Conservation (phyloP, 2,329 filamentous ascomycete species). For the Aureobasidium sp. region DNA sequence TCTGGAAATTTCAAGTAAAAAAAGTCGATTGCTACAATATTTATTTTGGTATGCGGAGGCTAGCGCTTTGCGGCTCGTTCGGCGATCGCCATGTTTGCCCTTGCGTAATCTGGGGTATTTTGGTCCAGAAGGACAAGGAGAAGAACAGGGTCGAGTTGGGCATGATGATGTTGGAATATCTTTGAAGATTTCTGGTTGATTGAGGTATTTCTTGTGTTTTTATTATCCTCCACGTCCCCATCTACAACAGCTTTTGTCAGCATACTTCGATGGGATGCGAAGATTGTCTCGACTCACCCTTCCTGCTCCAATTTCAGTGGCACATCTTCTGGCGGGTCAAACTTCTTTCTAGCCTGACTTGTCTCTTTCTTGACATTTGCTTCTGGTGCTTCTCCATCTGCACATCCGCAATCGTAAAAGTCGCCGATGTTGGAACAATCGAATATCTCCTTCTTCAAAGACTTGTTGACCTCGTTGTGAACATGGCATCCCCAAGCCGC, state of each 20-base stretch:
- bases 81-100: constrained; percentile 6
- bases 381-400: constrained; percentile 32
- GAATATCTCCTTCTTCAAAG: constrained; percentile 54
- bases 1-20: constrained; percentile 4
- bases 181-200: not conserved
- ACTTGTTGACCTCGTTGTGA: constrained; percentile 59
- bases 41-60: constrained; percentile 13
- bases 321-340: constrained; percentile 20
- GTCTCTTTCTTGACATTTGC: constrained; percentile 21
- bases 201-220: not conserved
- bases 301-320: constrained; percentile 21
- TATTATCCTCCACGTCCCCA: constrained; percentile 16
- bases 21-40: constrained; percentile 11
- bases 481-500: constrained; percentile 61
- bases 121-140: not conserved
- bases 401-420: constrained; percentile 61
- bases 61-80: constrained; percentile 9
- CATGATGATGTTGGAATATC: not conserved
- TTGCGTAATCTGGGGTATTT: not conserved
- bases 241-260: constrained; percentile 1
- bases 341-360: constrained; percentile 25
- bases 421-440: constrained; percentile 59
- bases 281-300: constrained; percentile 18
- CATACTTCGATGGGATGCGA: not conserved
- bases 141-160: not conserved